Evolutionary conservation across 805 yeast species (phyloP), one percentile per base, ranked within the genome.

Genomic region (Cyberlindnera amylophila): DNA sequence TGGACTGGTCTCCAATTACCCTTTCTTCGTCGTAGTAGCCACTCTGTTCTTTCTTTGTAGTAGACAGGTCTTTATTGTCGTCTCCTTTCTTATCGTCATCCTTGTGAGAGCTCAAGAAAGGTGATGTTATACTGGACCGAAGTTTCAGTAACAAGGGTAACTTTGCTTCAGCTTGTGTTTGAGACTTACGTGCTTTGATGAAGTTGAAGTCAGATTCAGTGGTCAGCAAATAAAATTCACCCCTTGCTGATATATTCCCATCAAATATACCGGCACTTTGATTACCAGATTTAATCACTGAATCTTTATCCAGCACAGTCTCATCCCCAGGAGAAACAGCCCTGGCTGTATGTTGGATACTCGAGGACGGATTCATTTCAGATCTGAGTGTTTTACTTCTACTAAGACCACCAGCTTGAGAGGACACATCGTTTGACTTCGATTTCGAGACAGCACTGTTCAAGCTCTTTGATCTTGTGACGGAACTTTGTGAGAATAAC

Each of bases 401-500:
- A 32, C 3, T 18, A 28, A 50, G 47, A 18, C 46, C 50, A 13
- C n/a, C 23, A 11, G 18, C 24, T n/a, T 4, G 14, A 13, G 36
- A 19, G 17, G 10, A 7, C 8, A 4, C 30, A 27, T 24, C 19
- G 32, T 21, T 9, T 21, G 18, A 15, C 11, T 15, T 4, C 7
- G 18, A 7, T 6, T 16, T 30, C 17, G 19, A 23, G 46, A n/a
- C n/a, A n/a, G 39, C 13, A 44, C 51, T 3, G 52, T 44, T 34
- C 39, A 34, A 24, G 19, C 36, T 42, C 38, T 27, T 32, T 7
- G 43, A 41, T 27, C 34, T 32, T 10, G 32, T 18, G n/a, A 39
- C 10, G 4, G 42, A 37, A 6, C 24, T 36, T 36, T 40, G 47
- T 7, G 50, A 41, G 14, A 46, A 46, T 34, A 46, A 19, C 32